A percentile compares a stretch with the other conserved stretches of the same genome.
These are phyloP conservation scores for Mycosphaerelloides madeirae DNA, from an alignment of 2,329 filamentous ascomycete genomes.

Conservation along the genomic window DNA sequence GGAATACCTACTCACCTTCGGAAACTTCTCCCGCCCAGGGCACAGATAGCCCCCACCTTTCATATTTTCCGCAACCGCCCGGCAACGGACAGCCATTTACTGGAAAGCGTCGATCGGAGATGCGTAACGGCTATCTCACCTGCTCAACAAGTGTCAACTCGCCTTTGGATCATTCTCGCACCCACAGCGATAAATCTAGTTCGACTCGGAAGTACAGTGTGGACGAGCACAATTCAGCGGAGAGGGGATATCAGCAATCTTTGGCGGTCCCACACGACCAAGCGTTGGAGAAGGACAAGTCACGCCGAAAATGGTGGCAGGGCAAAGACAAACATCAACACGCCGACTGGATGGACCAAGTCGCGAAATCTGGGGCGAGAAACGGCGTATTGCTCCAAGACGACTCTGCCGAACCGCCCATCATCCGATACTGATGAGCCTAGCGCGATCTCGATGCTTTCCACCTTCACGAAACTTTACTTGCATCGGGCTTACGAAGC, in stretches of 20 bases:
- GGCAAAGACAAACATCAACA: conserved; percentile 30
- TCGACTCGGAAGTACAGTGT: conserved; percentile 14
- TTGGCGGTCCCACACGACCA: conserved; percentile 18
- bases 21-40: neutral
- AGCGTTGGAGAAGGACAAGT: conserved; percentile 16
- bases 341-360: conserved; percentile 40
- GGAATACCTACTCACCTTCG: conserved; percentile 2
- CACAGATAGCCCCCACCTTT: conserved; percentile 4
- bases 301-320: conserved; percentile 26
- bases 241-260: conserved; percentile 20
- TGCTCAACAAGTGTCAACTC: conserved; percentile 2
- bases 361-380: conserved; percentile 39
- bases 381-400: conserved; percentile 37
- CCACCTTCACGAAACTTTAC: conserved; percentile 3
- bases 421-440: conserved; percentile 24
- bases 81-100: too few relatives aligned
- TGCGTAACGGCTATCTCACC: too few relatives aligned
- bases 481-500: neutral
- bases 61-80: neutral
- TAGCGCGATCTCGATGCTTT: too few relatives aligned
- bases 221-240: conserved; percentile 18
- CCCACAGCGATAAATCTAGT: conserved; percentile 15
- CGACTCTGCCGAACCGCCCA: conserved; percentile 28
- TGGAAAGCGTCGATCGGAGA: too few relatives aligned
- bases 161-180: conserved; percentile 18